These are phyloP conservation scores for Fomes fomentarius DNA, from an alignment of 1,284 basidiomycete genomes.

Conservation along the genomic window DNA sequence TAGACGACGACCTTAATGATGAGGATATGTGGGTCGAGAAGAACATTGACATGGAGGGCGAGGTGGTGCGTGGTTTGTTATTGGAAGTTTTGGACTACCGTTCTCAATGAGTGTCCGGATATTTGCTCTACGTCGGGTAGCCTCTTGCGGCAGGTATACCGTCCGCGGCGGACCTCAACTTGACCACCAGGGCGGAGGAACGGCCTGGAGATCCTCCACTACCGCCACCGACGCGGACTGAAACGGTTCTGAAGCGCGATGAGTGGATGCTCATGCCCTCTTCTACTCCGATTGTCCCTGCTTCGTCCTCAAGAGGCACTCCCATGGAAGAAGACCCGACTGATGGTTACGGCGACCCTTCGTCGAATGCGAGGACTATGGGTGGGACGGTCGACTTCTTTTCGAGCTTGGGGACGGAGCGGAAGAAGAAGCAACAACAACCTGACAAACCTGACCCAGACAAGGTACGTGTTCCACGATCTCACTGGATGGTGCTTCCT, in stretches of 20 bases:
- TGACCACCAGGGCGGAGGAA: conserved; percentile 60
- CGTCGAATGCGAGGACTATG: conserved; percentile 48
- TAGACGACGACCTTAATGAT: conserved; percentile 71
- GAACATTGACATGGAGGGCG: conserved; percentile 79
- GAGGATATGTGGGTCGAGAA: conserved; percentile 87
- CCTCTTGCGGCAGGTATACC: conserved; percentile 75
- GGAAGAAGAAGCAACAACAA: conserved; percentile 59
- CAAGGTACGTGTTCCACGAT: conserved; percentile 50
- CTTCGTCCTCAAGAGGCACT: conserved; percentile 25
- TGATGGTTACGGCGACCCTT: conserved; percentile 72
- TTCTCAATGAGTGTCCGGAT: conserved; percentile 1
- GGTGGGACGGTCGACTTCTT: conserved; percentile 82
- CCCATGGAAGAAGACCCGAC: conserved; percentile 56
- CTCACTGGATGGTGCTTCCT: too few relatives aligned
- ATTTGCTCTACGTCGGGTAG: too few relatives aligned
- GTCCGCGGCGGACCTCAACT: conserved; percentile 72
- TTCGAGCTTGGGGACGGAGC: conserved; percentile 77
- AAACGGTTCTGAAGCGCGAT: conserved; percentile 67
- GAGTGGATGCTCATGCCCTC: conserved; percentile 87
- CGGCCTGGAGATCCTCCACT: conserved; percentile 46
- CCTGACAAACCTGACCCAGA: conserved; percentile 73
- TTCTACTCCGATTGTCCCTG: conserved; percentile 28
- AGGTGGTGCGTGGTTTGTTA: conserved; percentile 53
- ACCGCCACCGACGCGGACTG: conserved; percentile 46
- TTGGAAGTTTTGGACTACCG: not conserved